A percentile compares a stretch with the other conserved stretches of the same genome.
These are phyloP conservation scores for Neonectria magnoliae DNA, from an alignment of 2,329 filamentous ascomycete species.

Conservation along the genomic window DNA sequence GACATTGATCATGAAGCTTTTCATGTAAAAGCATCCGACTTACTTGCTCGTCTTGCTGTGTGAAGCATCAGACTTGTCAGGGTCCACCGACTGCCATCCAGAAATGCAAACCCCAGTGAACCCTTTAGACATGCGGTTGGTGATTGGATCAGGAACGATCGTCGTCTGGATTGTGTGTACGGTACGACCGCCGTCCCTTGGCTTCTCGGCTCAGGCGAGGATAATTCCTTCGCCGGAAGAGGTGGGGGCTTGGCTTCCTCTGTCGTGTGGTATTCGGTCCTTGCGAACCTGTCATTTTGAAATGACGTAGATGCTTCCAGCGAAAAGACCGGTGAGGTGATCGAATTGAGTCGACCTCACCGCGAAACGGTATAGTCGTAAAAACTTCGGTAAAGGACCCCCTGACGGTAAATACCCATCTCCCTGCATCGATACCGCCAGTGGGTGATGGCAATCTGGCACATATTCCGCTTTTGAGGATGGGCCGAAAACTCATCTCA, in stretches of 20 bases:
- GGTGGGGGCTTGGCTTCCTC: slow-evolving; percentile 3
- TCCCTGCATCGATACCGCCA: slow-evolving; percentile 3
- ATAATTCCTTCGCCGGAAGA: background rate
- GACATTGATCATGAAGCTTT: slow-evolving; percentile 9
- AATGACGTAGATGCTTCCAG: slow-evolving; percentile 18
- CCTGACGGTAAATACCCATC: slow-evolving; percentile 5
- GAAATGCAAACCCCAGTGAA: background rate
- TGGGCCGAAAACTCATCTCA: slow-evolving; percentile 13
- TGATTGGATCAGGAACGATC: slow-evolving; percentile 8
- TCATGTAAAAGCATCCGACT: slow-evolving; percentile 15
- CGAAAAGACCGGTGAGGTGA: slow-evolving; percentile 7
- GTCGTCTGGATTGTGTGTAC: background rate
- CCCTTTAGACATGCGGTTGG: background rate
- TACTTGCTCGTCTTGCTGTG: background rate
- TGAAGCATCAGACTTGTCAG: background rate
- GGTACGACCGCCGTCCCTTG: background rate
- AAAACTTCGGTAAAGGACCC: slow-evolving; percentile 8
- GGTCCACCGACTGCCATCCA: background rate
- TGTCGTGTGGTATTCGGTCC: slow-evolving; percentile 5
- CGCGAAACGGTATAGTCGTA: slow-evolving; percentile 5
- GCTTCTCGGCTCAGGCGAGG: slow-evolving; percentile 1
- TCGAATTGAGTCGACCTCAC: background rate
- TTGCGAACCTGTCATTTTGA: slow-evolving; percentile 11
- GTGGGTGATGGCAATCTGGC: slow-evolving; percentile 16
- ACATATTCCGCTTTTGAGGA: slow-evolving; percentile 20